Evolutionary conservation across 1,284 basidiomycete species (phyloP), one percentile per base, ranked within the genome.

Genomic region (Fomitopsis schrenkii): DNA sequence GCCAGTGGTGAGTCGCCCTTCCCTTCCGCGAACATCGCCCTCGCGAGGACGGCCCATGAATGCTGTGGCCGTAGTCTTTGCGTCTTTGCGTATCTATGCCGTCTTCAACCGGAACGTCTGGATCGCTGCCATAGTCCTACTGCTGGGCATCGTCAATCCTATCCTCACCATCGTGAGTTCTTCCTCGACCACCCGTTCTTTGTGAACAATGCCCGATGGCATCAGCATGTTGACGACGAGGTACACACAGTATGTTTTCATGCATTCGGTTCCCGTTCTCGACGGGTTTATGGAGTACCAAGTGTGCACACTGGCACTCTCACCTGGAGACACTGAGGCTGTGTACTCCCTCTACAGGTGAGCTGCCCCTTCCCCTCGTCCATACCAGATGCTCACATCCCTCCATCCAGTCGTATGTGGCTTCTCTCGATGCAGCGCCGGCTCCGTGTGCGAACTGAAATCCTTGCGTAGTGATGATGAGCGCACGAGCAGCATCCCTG

Each of bases 11-110:
- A 30, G 44, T 48, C 30, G 12, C 19, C 17, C 14, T 30, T 10
- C 38, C 6, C 14, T 30, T 10, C 38, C 6, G 19, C 19, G 22
- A 33, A 33, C 5, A 33, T 33, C 8, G 30, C 4, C 30, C 38
- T 26, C 19, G 5, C 7, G 19, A 6, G 19, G 26, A 10, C 38
- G n/a, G 26, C 26, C 30, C 30, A 33, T 56, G 6, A 56, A 17
- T 44, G 8, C 10, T 28, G 22, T 3, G 26, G 14, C 26, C 15
- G 26, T 40, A 67, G 66, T 63, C 15, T 62, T 64, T 30, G 63
- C 58, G 0, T 62, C 64, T 1, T 44, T 66, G 17, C 66, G 66
- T n/a, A 57, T 67, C 2, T 68, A 58, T 44, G 67, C 66, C 9
- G 50, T 67, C 0, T 68, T 64, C 64, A 56, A 61, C 41, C 60